A percentile compares a stretch with the other conserved stretches of the same genome.
Conservation (phyloP, 1,284 basidiomycete species). For the Cryptococcus amylolentus region DNA sequence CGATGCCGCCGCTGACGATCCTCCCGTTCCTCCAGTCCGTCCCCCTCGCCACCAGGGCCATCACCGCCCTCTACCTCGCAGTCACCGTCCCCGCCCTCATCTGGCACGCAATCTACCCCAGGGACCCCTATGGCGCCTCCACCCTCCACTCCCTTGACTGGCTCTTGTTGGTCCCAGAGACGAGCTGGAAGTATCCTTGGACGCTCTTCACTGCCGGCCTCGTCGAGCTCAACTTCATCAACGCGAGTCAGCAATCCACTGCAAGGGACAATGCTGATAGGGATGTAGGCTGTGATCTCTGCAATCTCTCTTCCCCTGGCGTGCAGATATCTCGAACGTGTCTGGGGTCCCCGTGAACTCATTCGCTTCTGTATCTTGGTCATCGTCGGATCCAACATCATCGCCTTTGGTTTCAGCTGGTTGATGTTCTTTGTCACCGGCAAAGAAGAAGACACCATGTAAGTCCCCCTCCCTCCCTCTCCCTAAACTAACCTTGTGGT, state of each 20-base stretch:
- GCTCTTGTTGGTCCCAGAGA: slow-evolving; percentile 79
- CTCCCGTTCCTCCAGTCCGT: slow-evolving; percentile 47
- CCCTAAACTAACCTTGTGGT: neutral
- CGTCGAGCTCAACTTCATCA: slow-evolving; percentile 77
- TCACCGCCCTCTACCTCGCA: slow-evolving; percentile 69
- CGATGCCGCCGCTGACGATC: slow-evolving; percentile 47
- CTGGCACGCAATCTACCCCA: neutral
- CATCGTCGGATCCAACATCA: slow-evolving; percentile 77
- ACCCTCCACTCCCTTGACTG: slow-evolving; percentile 58
- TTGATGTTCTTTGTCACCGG: slow-evolving; percentile 44
- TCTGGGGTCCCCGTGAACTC: slow-evolving; percentile 87
- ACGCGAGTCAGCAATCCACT: slow-evolving; percentile 58
- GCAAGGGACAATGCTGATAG: neutral
- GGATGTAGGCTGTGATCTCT: slow-evolving; percentile 66
- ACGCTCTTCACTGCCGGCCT: slow-evolving; percentile 81
- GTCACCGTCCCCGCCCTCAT: slow-evolving; percentile 59
- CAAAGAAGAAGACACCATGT: slow-evolving; percentile 53
- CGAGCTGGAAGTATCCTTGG: slow-evolving; percentile 85
- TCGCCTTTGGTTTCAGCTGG: slow-evolving; percentile 64
- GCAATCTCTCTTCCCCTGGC: slow-evolving; percentile 75
- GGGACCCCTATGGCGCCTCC: slow-evolving; percentile 5
- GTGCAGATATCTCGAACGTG: slow-evolving; percentile 81
- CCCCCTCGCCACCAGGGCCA: slow-evolving; percentile 64
- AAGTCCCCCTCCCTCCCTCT: slow-evolving; percentile 40
- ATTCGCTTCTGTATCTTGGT: slow-evolving; percentile 79